A percentile compares a stretch with the other conserved stretches of the same genome.
phyloP scores from a whole-genome alignment of 441 rosid species.

The Eruca vesicaria region DNA sequence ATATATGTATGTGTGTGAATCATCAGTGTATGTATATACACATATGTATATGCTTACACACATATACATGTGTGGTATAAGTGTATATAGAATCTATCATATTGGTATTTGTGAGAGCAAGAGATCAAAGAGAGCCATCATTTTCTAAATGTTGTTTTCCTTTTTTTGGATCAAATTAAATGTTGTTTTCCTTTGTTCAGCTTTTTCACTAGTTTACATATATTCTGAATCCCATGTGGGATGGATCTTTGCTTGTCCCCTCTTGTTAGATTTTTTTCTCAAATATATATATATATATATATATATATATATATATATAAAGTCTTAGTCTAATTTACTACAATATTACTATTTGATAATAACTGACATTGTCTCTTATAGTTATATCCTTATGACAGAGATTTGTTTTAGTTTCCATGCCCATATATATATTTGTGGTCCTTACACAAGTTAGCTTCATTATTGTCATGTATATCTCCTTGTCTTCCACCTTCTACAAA shows the following conservation, averaged over 20 bases:
- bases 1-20: not conserved
- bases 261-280: constrained; percentile 29
- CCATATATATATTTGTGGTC: constrained; percentile 33
- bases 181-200: constrained; percentile 39
- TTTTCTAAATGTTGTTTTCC: constrained; percentile 39
- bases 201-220: constrained; percentile 29
- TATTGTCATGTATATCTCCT: constrained; percentile 31
- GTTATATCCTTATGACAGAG: constrained; percentile 34
- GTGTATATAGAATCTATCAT: constrained; percentile 21
- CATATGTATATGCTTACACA: not conserved
- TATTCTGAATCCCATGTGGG: constrained; percentile 43
- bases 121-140: constrained; percentile 40
- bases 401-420: constrained; percentile 15
- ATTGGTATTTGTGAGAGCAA: constrained; percentile 26
- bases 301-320: not conserved
- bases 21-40: constrained; percentile 42
- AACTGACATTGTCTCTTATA: constrained; percentile 29
- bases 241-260: constrained; percentile 40
- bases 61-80: not conserved
- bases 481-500: constrained; percentile 11
- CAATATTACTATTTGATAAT: constrained; percentile 6
- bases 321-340: not conserved
- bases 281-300: not conserved
- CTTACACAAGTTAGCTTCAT: constrained; percentile 38
- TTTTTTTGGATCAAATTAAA: no score